Percentiles rank a stretch among this genome's conserved stretches.
phyloP scores from a whole-genome alignment of 331 rosid genomes.

The Malus hybrid region DNA sequence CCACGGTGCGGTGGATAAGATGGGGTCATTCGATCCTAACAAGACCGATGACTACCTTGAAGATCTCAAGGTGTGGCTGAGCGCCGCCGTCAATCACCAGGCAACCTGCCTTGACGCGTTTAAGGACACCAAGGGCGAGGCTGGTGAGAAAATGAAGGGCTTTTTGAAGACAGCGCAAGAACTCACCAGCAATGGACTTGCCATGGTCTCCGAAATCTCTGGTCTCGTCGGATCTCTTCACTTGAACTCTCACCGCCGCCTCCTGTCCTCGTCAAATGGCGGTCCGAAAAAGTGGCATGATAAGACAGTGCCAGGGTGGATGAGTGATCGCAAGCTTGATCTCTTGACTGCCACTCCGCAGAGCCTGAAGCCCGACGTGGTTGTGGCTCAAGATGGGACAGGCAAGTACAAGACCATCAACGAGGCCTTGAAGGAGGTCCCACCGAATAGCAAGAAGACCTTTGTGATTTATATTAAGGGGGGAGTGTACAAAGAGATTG shows the following conservation, averaged over 20 bases:
- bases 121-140: constrained; percentile 34
- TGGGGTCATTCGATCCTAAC: constrained; percentile 22
- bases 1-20: constrained; percentile 9
- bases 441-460: not conserved
- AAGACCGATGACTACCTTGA: constrained; percentile 24
- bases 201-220: constrained; percentile 30
- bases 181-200: constrained; percentile 54
- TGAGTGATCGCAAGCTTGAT: not conserved
- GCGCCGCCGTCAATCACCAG: constrained; percentile 41
- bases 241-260: not conserved
- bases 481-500: not conserved
- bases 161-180: constrained; percentile 29
- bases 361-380: not conserved
- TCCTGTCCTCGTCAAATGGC: not conserved
- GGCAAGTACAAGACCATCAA: constrained; percentile 17
- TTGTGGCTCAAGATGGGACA: constrained; percentile 21
- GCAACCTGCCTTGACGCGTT: constrained; percentile 58
- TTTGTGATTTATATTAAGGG: constrained; percentile 15
- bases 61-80: constrained; percentile 61
- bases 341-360: not conserved
- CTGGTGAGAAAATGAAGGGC: constrained; percentile 37
- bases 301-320: not conserved
- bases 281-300: not conserved
- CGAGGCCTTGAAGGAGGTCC: constrained; percentile 10
- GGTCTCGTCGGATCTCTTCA: not conserved